Conservation (phyloP, 345 rosid genomes). For the Excoecaria cochinchinensis region DNA sequence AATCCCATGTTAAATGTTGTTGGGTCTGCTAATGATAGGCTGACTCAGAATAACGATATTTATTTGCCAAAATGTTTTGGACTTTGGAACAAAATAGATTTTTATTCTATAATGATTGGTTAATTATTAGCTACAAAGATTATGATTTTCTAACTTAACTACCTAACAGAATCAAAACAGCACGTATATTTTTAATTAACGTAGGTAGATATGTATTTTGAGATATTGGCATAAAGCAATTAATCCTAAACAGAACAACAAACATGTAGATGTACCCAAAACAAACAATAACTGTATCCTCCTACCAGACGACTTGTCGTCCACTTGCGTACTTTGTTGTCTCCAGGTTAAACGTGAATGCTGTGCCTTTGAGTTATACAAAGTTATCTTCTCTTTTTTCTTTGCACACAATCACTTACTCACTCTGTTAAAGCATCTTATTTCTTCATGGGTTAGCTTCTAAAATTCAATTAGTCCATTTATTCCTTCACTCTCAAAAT, state of each 20-base stretch:
- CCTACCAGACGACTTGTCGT: constrained; percentile 5
- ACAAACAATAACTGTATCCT: neutral
- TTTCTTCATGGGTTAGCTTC: too few species aligned
- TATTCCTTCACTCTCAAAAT: too few species aligned
- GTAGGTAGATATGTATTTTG: neutral
- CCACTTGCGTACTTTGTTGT: neutral
- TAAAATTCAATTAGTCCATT: too few species aligned
- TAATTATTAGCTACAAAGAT: too few species aligned
- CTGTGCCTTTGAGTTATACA: neutral
- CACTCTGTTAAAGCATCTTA: too few species aligned
- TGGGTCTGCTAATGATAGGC: neutral
- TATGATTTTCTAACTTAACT: neutral
- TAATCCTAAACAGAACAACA: too few species aligned
- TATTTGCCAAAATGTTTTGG: neutral
- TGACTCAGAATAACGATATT: neutral
- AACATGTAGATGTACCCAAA: neutral
- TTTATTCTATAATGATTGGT: neutral
- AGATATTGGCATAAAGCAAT: neutral
- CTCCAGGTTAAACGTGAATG: constrained; percentile 4
- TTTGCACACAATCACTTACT: too few species aligned
- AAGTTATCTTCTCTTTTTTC: neutral
- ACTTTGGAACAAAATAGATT: neutral
- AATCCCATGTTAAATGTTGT: neutral
- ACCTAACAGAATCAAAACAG: neutral
- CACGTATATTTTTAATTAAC: neutral